Percentiles rank a stretch among this genome's conserved stretches.
Evolutionary conservation across 768 basidiomycete species (phyloP).

Genomic region (Suillus hirtellus): DNA sequence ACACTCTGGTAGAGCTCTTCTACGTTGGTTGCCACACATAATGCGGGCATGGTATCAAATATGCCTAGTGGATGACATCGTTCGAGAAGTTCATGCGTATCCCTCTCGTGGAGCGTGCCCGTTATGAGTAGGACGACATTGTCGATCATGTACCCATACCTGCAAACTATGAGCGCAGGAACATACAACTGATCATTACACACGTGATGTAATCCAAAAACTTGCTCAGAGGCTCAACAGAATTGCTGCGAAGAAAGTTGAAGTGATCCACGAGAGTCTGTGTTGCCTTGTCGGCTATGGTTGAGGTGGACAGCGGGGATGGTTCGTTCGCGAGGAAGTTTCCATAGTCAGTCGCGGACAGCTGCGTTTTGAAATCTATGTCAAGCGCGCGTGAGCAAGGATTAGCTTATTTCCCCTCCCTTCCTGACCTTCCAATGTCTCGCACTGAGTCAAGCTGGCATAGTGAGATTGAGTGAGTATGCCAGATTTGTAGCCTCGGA

Average conservation of each 20-base stretch:
- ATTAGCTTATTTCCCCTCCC: neutral
- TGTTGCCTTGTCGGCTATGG: conserved; percentile 96
- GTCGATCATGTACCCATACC: conserved; percentile 99
- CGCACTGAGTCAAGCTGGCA: conserved; percentile 93
- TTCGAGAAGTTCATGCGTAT: conserved; percentile 94
- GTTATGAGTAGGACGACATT: conserved; percentile 97
- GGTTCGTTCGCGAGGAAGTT: conserved; percentile 98
- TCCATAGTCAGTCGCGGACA: conserved; percentile 96
- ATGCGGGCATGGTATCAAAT: conserved; percentile 97
- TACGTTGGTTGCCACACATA: conserved; percentile 98
- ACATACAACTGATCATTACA: conserved; percentile 33
- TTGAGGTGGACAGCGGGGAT: conserved; percentile 87
- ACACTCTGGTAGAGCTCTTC: conserved; percentile 98
- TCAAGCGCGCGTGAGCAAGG: conserved; percentile 10
- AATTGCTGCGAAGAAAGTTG: conserved; percentile 88
- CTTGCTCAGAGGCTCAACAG: conserved; percentile 85
- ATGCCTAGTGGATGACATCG: conserved; percentile 96
- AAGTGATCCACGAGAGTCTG: conserved; percentile 96
- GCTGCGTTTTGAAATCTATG: conserved; percentile 90
- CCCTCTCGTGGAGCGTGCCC: conserved; percentile 94
- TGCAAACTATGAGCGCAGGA: conserved; percentile 33
- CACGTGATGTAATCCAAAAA: conserved; percentile 99
- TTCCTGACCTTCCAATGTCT: conserved; percentile 81
- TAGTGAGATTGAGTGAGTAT: conserved; percentile 90
- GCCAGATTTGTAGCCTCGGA: conserved; percentile 92